Conservation (phyloP, 768 basidiomycete genomes). For the Antrodiella citrinella region DNA sequence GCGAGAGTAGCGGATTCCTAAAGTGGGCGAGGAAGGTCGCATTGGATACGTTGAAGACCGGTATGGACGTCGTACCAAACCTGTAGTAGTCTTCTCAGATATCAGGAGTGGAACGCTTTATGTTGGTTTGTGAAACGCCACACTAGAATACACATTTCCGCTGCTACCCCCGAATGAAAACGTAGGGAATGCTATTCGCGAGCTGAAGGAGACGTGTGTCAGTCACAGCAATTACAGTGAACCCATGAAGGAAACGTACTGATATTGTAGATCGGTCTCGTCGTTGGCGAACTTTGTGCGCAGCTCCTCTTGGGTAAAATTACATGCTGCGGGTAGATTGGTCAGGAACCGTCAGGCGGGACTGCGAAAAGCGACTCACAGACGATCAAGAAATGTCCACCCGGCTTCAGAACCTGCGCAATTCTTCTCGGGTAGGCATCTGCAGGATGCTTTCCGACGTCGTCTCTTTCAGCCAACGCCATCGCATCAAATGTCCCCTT, state of each 20-base stretch:
- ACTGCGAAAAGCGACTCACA: slow-evolving; percentile 38
- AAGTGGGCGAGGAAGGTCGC: slow-evolving; percentile 64
- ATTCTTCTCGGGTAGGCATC: slow-evolving; percentile 55
- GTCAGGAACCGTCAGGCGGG: too few relatives aligned
- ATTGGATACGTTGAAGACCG: slow-evolving; percentile 58
- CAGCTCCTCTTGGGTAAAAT: slow-evolving; percentile 77
- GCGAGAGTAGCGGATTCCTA: slow-evolving; percentile 34
- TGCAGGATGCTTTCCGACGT: slow-evolving; percentile 42
- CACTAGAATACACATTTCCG: slow-evolving; percentile 61
- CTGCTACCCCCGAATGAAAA: slow-evolving; percentile 73
- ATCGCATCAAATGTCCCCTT: slow-evolving; percentile 91
- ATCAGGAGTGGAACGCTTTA: background rate
- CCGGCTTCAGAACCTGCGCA: slow-evolving; percentile 48
- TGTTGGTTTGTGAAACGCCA: slow-evolving; percentile 54
- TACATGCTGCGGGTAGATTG: slow-evolving; percentile 46
- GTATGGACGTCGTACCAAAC: slow-evolving; percentile 45
- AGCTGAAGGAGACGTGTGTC: slow-evolving; percentile 33
- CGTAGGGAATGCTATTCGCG: slow-evolving; percentile 61
- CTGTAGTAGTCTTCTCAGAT: slow-evolving; percentile 12
- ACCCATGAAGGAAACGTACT: slow-evolving; percentile 33
- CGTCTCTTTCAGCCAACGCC: slow-evolving; percentile 57
- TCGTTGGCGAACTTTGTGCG: slow-evolving; percentile 40
- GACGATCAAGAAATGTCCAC: slow-evolving; percentile 70
- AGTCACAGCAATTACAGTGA: background rate
- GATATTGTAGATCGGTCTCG: slow-evolving; percentile 47